These are phyloP conservation scores for Zoysia matrella DNA, from an alignment of 202 grass and related monocot genomes.

Conservation along the genomic window DNA sequence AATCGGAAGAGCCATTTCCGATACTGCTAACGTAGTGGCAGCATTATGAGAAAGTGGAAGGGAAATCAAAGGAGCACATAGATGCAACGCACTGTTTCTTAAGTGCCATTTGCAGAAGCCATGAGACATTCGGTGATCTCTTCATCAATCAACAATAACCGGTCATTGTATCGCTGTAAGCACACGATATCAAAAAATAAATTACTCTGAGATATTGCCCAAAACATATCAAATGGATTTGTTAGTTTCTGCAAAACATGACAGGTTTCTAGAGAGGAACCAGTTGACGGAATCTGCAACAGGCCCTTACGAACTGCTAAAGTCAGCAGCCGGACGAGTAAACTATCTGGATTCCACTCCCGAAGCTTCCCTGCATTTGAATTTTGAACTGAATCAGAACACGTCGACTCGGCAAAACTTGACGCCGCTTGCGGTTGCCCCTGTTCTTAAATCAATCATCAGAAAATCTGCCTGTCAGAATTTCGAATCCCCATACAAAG, in stretches of 20 bases:
- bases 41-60: conserved; percentile 34
- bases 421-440: conserved; percentile 30
- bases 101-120: conserved; percentile 35
- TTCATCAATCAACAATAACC: too few relatives aligned
- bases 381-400: background rate
- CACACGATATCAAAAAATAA: too few relatives aligned
- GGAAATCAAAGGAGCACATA: background rate
- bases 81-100: conserved; percentile 27
- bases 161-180: too few relatives aligned
- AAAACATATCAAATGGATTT: background rate
- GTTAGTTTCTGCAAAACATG: background rate
- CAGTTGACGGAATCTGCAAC: conserved; percentile 20
- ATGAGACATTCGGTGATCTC: background rate
- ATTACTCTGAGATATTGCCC: too few relatives aligned
- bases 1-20: conserved; percentile 48
- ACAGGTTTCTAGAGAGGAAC: conserved; percentile 8
- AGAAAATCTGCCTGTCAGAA: background rate
- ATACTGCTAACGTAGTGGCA: background rate
- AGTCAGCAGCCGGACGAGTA: conserved; percentile 10
- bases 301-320: conserved; percentile 4
- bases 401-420: conserved; percentile 18
- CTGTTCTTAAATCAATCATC: conserved; percentile 16
- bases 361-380: background rate
- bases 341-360: background rate
- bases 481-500: background rate